A percentile compares a stretch with the other conserved stretches of the same genome.
These are phyloP conservation scores for Coemansia sp. DNA, from an alignment of 192 early-diverging fungal genomes.

Conservation along the genomic window DNA sequence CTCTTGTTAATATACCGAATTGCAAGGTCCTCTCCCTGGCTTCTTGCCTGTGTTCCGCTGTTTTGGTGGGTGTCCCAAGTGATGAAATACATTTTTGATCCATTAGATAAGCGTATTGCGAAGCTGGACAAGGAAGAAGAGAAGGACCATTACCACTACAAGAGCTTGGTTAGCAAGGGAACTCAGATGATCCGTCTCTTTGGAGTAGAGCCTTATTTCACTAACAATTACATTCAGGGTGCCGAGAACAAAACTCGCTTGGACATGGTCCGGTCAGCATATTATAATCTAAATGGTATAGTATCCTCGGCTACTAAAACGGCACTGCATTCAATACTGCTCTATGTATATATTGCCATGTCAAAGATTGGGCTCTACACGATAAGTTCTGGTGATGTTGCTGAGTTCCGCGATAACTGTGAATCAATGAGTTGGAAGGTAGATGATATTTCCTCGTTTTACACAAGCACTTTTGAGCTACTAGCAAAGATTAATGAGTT, in stretches of 20 bases:
- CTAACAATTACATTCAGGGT: constrained; percentile 48
- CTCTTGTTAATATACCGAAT: not conserved
- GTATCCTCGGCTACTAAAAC: not conserved
- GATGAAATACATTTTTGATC: not conserved
- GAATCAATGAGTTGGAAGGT: not conserved
- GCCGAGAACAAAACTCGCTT: constrained; percentile 63
- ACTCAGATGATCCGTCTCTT: constrained; percentile 67
- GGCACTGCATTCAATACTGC: not conserved
- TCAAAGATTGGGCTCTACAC: not conserved
- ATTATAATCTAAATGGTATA: not conserved
- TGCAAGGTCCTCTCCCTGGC: not conserved
- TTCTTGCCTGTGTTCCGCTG: not conserved
- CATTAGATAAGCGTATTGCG: not conserved
- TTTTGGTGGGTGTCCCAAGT: not conserved
- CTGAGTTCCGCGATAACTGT: not conserved
- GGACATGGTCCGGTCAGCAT: not conserved
- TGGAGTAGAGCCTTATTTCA: constrained; percentile 59
- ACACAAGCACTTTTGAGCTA: not conserved
- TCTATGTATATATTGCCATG: not conserved
- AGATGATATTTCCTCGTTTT: not conserved
- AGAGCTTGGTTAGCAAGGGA: not conserved
- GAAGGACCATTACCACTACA: not conserved
- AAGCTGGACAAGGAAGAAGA: not conserved
- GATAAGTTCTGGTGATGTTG: not conserved
- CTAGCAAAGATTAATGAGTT: not conserved